A percentile compares a stretch with the other conserved stretches of the same genome.
Conservation (phyloP, 2,329 filamentous ascomycete species). For the Fusarium irregulare region DNA sequence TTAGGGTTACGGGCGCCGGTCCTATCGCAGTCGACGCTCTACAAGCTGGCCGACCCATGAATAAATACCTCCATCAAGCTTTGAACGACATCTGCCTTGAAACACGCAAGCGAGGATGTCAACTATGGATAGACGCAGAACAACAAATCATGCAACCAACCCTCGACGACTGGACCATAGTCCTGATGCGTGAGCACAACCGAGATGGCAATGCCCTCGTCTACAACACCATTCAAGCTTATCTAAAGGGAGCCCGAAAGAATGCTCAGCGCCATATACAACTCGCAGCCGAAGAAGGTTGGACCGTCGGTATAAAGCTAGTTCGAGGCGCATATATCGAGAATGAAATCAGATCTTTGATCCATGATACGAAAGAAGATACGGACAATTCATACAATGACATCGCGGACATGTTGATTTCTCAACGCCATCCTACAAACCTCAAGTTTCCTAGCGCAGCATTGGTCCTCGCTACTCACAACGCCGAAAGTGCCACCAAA, state of each 20-base stretch:
- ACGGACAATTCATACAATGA: constrained; percentile 64
- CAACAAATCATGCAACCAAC: constrained; percentile 57
- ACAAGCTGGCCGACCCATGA: constrained; percentile 48
- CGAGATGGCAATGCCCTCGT: constrained; percentile 47
- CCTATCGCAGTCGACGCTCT: constrained; percentile 53
- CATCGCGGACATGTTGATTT: constrained; percentile 60
- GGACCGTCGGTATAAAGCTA: constrained; percentile 65
- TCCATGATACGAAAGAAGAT: constrained; percentile 63
- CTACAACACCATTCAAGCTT: constrained; percentile 67
- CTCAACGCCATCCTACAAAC: constrained; percentile 44
- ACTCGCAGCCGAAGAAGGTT: constrained; percentile 59
- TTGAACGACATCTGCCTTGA: constrained; percentile 54
- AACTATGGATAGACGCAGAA: constrained; percentile 60
- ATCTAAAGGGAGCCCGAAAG: constrained; percentile 60
- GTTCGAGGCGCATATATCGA: constrained; percentile 67
- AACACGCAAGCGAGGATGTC: constrained; percentile 52
- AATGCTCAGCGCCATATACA: constrained; percentile 60
- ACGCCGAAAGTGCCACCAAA: constrained; percentile 55
- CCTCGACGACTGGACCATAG: constrained; percentile 49
- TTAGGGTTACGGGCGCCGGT: constrained; percentile 57
- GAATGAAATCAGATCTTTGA: constrained; percentile 60
- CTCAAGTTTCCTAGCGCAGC: constrained; percentile 57
- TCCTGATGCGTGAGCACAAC: constrained; percentile 55
- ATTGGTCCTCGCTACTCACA: constrained; percentile 66
- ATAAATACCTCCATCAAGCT: constrained; percentile 54